These are phyloP conservation scores for Adansonia madagascariensis DNA, from an alignment of 441 rosid genomes.

Conservation along the genomic window DNA sequence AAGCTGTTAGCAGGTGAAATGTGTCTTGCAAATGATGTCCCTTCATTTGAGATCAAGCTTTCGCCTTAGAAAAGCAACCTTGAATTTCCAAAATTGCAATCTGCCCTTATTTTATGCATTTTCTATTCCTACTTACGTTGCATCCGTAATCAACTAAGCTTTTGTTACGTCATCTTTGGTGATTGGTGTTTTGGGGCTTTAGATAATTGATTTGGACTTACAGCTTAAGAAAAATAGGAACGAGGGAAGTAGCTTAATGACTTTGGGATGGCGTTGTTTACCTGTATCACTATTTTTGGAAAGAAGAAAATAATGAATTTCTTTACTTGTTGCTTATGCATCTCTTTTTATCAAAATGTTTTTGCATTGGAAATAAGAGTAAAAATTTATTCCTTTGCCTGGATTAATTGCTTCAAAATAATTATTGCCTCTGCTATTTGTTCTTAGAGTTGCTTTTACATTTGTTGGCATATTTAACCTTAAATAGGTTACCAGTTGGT, in stretches of 20 bases:
- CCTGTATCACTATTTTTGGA: not conserved
- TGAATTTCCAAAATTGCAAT: not conserved
- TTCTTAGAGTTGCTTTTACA: constrained; percentile 14
- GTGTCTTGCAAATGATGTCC: not conserved
- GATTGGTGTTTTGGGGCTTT: not conserved
- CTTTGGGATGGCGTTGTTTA: constrained; percentile 19
- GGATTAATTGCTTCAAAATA: constrained; percentile 19
- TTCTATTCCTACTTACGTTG: not conserved
- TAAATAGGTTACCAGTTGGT: not conserved
- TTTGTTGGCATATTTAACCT: constrained; percentile 6
- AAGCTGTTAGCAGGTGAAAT: not conserved
- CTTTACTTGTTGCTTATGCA: constrained; percentile 3
- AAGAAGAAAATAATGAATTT: not conserved
- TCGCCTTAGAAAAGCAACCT: constrained; percentile 1
- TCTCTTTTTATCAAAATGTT: not conserved
- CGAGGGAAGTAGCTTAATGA: not conserved
- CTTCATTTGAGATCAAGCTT: constrained; percentile 5
- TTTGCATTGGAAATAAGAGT: not conserved
- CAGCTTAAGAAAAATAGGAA: not conserved
- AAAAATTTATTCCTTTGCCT: not conserved
- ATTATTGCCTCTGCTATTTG: not conserved
- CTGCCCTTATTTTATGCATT: not conserved
- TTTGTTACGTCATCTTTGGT: not conserved
- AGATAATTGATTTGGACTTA: not conserved
- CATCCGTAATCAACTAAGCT: not conserved